These are phyloP conservation scores for Lepiota brunneoincarnata DNA, from an alignment of 768 basidiomycete species.

Conservation along the genomic window DNA sequence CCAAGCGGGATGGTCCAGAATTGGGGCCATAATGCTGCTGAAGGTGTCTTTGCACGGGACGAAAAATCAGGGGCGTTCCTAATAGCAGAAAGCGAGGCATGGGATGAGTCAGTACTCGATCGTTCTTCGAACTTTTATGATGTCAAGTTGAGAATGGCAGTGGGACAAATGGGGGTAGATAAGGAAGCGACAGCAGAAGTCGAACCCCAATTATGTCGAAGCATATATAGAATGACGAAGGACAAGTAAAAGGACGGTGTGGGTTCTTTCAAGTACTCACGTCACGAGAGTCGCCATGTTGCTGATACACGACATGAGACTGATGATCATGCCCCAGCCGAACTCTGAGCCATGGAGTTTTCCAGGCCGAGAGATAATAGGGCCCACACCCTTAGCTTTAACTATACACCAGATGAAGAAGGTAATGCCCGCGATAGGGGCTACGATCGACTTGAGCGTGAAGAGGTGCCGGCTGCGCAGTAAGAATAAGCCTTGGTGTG, in stretches of 20 bases:
- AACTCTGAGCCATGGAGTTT: slow-evolving; percentile 64
- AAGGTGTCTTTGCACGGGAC: slow-evolving; percentile 53
- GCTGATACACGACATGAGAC: slow-evolving; percentile 75
- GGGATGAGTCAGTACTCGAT: background rate
- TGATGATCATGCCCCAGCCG: slow-evolving; percentile 73
- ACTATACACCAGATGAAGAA: slow-evolving; percentile 81
- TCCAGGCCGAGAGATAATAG: slow-evolving; percentile 65
- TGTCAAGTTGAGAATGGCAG: slow-evolving; percentile 3
- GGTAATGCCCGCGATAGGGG: slow-evolving; percentile 63
- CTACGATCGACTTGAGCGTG: slow-evolving; percentile 72
- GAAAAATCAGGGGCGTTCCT: slow-evolving; percentile 80
- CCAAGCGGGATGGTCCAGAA: slow-evolving; percentile 68
- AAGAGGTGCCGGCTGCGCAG: slow-evolving; percentile 66
- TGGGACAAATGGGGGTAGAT: slow-evolving; percentile 8
- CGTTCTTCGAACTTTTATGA: slow-evolving; percentile 2
- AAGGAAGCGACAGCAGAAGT: background rate
- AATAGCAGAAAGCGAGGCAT: background rate
- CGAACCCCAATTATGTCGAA: background rate
- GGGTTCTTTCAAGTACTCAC: slow-evolving; percentile 31
- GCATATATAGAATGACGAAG: background rate
- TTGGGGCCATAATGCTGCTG: slow-evolving; percentile 63
- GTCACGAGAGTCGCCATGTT: slow-evolving; percentile 77
- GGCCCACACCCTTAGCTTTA: slow-evolving; percentile 75
- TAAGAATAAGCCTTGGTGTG: slow-evolving; percentile 7
- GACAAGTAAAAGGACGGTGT: background rate